Conservation (phyloP, 2,329 filamentous ascomycete species). For the Fusarium sp. region DNA sequence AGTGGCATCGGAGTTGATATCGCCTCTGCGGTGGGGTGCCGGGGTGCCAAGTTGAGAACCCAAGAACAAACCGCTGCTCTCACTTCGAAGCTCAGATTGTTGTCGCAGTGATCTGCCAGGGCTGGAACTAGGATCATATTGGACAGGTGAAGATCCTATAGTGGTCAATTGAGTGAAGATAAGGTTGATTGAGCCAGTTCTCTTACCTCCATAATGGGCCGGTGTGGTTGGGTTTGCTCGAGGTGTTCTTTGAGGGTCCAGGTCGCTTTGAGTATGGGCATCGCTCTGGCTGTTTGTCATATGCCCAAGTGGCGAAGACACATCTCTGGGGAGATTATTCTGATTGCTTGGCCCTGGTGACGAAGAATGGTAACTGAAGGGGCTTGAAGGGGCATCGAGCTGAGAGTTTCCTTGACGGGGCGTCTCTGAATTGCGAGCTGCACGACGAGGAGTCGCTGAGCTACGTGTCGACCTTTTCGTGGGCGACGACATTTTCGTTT, state of each 20-base stretch:
- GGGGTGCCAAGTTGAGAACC: constrained; percentile 68
- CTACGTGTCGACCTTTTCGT: constrained; percentile 59
- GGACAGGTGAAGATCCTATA: constrained; percentile 89
- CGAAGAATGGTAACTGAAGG: constrained; percentile 76
- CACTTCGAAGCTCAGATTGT: constrained; percentile 79
- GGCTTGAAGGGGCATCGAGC: constrained; percentile 75
- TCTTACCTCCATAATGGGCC: constrained; percentile 68
- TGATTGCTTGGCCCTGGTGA: constrained; percentile 43
- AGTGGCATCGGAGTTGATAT: constrained; percentile 84
- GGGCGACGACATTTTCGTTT: constrained; percentile 53
- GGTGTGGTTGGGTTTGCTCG: constrained; percentile 69
- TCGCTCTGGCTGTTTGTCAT: constrained; percentile 65
- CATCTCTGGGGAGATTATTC: constrained; percentile 48
- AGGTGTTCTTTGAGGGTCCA: constrained; percentile 73
- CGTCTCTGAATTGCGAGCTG: constrained; percentile 54
- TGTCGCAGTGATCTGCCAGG: constrained; percentile 71
- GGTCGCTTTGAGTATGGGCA: constrained; percentile 60
- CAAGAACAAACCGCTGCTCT: constrained; percentile 89
- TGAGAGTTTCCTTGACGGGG: constrained; percentile 55
- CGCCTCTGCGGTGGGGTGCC: constrained; percentile 70
- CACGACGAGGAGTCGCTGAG: constrained; percentile 56
- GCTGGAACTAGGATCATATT: constrained; percentile 90
- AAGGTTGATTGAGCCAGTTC: constrained; percentile 20
- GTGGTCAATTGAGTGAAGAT: constrained; percentile 10
- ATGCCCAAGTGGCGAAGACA: constrained; percentile 65